Conservation (phyloP, 371 early-diverging fungal species). For the Lichtheimia corymbifera region DNA sequence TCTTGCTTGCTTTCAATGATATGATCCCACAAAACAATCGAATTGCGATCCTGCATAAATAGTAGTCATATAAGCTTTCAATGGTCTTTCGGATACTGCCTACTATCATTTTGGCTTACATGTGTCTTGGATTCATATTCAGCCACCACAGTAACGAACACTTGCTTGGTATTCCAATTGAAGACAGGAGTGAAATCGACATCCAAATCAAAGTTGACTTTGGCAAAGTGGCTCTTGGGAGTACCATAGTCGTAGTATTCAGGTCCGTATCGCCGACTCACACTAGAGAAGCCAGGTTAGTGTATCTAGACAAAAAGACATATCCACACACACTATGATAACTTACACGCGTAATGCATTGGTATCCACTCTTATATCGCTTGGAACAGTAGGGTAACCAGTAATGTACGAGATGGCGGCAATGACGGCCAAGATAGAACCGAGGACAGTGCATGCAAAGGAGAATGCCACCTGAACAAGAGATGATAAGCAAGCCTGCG, state of each 20-base stretch:
- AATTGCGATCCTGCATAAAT: slow-evolving; percentile 56
- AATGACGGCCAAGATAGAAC: slow-evolving; percentile 59
- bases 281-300: slow-evolving; percentile 23
- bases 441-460: slow-evolving; percentile 66
- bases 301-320: neutral
- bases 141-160: slow-evolving; percentile 86
- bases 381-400: slow-evolving; percentile 43
- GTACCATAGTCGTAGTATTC: slow-evolving; percentile 67
- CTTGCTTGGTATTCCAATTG: slow-evolving; percentile 96
- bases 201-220: slow-evolving; percentile 71
- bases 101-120: slow-evolving; percentile 29
- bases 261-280: slow-evolving; percentile 60
- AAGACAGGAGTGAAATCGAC: slow-evolving; percentile 87
- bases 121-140: slow-evolving; percentile 76
- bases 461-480: slow-evolving; percentile 56
- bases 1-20: slow-evolving; percentile 76
- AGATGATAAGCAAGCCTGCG: neutral
- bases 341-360: slow-evolving; percentile 60
- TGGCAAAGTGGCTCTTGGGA: slow-evolving; percentile 67
- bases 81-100: neutral
- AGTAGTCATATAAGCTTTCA: neutral
- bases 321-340: neutral
- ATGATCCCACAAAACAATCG: slow-evolving; percentile 91
- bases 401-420: slow-evolving; percentile 46
- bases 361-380: slow-evolving; percentile 48